Evolutionary conservation across 148 eudicot species (phyloP).

Genomic region (Vaccinium darrowii): DNA sequence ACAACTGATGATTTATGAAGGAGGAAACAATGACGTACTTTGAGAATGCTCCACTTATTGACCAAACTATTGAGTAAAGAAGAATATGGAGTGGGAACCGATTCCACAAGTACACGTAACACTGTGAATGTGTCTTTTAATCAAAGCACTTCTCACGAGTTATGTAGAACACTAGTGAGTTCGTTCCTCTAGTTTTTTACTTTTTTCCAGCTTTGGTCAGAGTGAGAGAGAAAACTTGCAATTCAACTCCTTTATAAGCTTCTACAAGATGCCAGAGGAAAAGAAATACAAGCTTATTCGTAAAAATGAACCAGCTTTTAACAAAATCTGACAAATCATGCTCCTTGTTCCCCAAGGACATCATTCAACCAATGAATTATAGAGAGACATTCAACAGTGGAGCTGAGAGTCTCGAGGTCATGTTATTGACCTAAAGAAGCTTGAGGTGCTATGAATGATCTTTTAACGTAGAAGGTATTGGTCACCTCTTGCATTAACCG

Average conservation of each 20-base stretch:
- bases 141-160: background rate
- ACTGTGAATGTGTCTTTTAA: background rate
- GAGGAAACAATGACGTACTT: background rate
- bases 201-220: background rate
- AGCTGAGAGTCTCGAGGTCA: background rate
- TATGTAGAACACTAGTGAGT: background rate
- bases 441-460: background rate
- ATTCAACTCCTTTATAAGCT: background rate
- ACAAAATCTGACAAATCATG: background rate
- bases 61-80: slow-evolving; percentile 8
- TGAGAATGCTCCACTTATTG: slow-evolving; percentile 7
- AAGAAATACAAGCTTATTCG: background rate
- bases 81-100: background rate
- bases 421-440: background rate
- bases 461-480: background rate
- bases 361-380: background rate
- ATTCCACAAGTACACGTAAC: background rate
- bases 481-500: background rate
- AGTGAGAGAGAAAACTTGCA: background rate
- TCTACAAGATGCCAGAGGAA: background rate
- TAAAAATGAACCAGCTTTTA: background rate
- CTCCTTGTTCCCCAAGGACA: background rate
- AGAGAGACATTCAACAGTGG: background rate
- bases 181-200: background rate
- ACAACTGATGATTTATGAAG: background rate